These are phyloP conservation scores for Xylaria sp. DNA, from an alignment of 2,329 filamentous ascomycete species.

Conservation along the genomic window DNA sequence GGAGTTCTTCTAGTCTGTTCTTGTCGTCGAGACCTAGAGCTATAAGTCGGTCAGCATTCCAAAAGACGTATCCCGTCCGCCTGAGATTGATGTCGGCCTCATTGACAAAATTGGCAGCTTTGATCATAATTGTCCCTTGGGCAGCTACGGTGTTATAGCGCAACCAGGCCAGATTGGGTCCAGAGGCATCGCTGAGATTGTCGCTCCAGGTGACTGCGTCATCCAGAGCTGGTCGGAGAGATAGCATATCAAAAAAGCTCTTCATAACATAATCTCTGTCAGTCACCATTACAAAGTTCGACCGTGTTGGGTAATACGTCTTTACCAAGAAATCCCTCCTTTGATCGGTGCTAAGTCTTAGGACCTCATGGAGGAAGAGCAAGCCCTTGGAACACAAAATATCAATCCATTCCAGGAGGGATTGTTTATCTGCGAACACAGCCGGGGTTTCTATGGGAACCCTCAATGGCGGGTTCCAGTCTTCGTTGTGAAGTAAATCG, in stretches of 20 bases:
- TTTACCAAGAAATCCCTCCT: conserved; percentile 13
- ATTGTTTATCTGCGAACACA: background rate
- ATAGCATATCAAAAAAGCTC: background rate
- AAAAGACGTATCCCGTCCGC: conserved; percentile 12
- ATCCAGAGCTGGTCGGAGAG: background rate
- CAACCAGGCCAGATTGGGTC: background rate
- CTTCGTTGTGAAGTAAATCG: too few relatives aligned
- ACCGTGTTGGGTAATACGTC: conserved; percentile 7
- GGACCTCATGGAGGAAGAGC: conserved; percentile 13
- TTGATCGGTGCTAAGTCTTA: background rate
- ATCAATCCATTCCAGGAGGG: conserved; percentile 14
- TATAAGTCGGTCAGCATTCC: background rate
- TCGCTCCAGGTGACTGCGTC: background rate
- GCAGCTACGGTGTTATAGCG: background rate
- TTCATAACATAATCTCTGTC: background rate
- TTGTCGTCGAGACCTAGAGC: background rate
- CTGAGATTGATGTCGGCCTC: background rate
- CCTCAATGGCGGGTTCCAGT: background rate
- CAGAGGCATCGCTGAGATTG: background rate
- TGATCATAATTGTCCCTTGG: background rate
- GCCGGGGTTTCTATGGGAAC: background rate
- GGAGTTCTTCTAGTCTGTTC: background rate
- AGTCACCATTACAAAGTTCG: background rate
- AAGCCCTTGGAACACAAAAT: conserved; percentile 14
- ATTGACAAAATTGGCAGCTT: background rate